These are phyloP conservation scores for Kentomonas sorsogonicus DNA, from an alignment of 208 protist species.

Conservation along the genomic window DNA sequence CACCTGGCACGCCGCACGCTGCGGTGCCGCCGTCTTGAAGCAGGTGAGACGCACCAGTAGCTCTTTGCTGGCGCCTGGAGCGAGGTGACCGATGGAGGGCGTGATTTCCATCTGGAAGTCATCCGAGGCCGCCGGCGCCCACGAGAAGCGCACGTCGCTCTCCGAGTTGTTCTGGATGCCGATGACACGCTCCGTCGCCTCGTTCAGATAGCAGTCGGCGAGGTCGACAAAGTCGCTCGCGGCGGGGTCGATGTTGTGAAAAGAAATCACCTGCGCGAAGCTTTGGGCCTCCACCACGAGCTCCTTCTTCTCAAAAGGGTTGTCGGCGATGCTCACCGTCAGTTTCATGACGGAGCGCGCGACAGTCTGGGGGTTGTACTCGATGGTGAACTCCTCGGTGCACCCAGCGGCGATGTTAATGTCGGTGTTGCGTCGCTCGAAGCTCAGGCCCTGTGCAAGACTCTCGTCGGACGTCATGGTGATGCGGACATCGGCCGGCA, in stretches of 20 bases:
- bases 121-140: slow-evolving; percentile 23
- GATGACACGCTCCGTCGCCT: slow-evolving; percentile 63
- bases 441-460: slow-evolving; percentile 11
- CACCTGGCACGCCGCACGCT: slow-evolving; percentile 14
- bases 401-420: slow-evolving; percentile 51
- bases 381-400: slow-evolving; percentile 50
- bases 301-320: slow-evolving; percentile 92
- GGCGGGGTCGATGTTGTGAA: slow-evolving; percentile 86
- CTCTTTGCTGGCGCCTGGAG: slow-evolving; percentile 29
- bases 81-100: slow-evolving; percentile 58
- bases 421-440: slow-evolving; percentile 43
- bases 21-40: slow-evolving; percentile 16
- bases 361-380: slow-evolving; percentile 50
- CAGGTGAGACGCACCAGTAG: slow-evolving; percentile 43
- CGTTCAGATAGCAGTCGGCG: slow-evolving; percentile 79
- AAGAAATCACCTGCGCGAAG: slow-evolving; percentile 81
- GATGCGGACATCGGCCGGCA: slow-evolving; percentile 80
- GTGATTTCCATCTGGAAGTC: slow-evolving; percentile 20
- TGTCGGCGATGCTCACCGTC: slow-evolving; percentile 77
- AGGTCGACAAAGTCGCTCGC: slow-evolving; percentile 72
- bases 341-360: slow-evolving; percentile 48
- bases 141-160: slow-evolving; percentile 76
- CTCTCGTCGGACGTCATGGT: slow-evolving; percentile 34
- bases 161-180: slow-evolving; percentile 79
- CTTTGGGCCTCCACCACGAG: slow-evolving; percentile 76